phyloP scores from a whole-genome alignment of 371 early-diverging fungal genomes.

The Mortierella sp. region DNA sequence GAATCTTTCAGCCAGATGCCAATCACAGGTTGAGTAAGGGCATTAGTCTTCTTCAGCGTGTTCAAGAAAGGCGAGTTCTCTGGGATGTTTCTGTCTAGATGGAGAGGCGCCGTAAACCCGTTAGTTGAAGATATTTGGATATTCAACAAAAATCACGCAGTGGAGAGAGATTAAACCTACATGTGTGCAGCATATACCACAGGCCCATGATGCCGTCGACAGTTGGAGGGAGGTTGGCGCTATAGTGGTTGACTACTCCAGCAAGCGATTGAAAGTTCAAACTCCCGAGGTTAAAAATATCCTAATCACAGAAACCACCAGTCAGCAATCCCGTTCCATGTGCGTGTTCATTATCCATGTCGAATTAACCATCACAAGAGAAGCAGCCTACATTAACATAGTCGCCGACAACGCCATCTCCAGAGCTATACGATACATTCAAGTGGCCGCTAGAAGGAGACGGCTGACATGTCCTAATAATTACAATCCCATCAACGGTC shows the following conservation, averaged over 20 bases:
- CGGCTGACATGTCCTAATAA: slow-evolving; percentile 6
- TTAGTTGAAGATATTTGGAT: not conserved
- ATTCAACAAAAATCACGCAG: not conserved
- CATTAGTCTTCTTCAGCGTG: slow-evolving; percentile 23
- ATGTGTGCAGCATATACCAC: slow-evolving; percentile 27
- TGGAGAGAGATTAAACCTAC: not conserved
- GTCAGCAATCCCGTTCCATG: too few species aligned
- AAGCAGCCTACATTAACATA: slow-evolving; percentile 24
- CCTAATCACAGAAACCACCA: slow-evolving; percentile 9
- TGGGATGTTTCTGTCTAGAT: slow-evolving; percentile 6
- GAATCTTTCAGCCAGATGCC: slow-evolving; percentile 28
- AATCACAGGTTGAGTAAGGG: slow-evolving; percentile 20
- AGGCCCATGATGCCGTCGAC: slow-evolving; percentile 55
- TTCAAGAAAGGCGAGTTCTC: slow-evolving; percentile 30
- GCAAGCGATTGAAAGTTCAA: slow-evolving; percentile 23
- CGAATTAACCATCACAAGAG: not conserved
- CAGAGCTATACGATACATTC: slow-evolving; percentile 29
- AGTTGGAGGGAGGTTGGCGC: slow-evolving; percentile 17
- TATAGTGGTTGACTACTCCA: slow-evolving; percentile 25
- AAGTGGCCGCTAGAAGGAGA: not conserved
- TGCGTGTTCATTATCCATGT: not conserved
- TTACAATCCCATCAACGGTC: not conserved
- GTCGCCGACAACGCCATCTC: slow-evolving; percentile 20
- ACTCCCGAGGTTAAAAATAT: slow-evolving; percentile 24
- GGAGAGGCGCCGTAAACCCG: too few species aligned